These are phyloP conservation scores for Fraxinus sp. DNA, from an alignment of 305 asterid genomes.

Conservation along the genomic window DNA sequence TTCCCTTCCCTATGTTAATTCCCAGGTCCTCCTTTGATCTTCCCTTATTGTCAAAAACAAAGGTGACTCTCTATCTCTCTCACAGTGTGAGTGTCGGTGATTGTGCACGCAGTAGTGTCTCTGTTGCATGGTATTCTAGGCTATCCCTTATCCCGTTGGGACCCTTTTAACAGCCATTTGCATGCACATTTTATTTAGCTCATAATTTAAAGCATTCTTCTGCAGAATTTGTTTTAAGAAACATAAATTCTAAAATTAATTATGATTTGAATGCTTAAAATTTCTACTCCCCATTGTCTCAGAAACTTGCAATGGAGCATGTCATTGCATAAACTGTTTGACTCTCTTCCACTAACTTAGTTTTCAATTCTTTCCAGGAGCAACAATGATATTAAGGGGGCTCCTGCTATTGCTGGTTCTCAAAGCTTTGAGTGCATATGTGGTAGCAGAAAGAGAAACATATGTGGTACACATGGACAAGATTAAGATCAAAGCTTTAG, in stretches of 20 bases:
- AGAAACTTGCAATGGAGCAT: neutral
- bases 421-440: constrained; percentile 24
- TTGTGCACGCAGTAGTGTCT: neutral
- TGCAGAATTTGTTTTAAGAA: neutral
- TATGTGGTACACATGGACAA: constrained; percentile 68
- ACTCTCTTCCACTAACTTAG: neutral
- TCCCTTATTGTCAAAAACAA: neutral
- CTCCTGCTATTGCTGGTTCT: constrained; percentile 30
- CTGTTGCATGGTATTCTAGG: neutral
- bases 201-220: neutral
- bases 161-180: neutral
- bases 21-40: constrained; percentile 4
- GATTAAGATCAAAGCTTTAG: constrained; percentile 43
- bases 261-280: neutral
- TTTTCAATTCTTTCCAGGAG: constrained; percentile 10
- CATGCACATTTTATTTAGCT: neutral
- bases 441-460: constrained; percentile 38
- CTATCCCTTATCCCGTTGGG: neutral
- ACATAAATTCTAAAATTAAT: neutral
- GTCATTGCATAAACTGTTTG: neutral
- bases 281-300: neutral
- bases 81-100: neutral
- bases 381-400: constrained; percentile 37
- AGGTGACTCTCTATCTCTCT: constrained; percentile 3
- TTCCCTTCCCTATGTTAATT: neutral